phyloP scores from a whole-genome alignment of 140 eudicot genomes.

The Stevia rebaudiana region DNA sequence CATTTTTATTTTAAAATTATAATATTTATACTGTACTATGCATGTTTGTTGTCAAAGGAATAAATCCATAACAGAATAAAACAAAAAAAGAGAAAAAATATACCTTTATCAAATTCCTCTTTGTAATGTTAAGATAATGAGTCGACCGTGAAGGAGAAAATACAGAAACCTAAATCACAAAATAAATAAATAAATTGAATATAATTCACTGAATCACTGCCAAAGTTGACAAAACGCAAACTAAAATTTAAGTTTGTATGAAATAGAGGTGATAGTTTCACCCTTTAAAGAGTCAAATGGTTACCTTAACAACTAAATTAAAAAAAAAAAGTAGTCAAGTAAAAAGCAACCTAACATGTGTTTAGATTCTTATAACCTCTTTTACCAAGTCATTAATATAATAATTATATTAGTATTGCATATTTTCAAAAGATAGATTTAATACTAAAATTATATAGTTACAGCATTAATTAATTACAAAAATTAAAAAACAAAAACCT shows the following conservation, averaged over 20 bases:
- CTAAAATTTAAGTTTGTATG: background rate
- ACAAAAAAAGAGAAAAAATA: background rate
- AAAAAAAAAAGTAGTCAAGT: background rate
- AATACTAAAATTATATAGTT: background rate
- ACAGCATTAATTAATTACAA: background rate
- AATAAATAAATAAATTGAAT: constrained; percentile 13
- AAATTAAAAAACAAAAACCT: constrained; percentile 29
- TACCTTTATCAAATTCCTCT: constrained; percentile 66
- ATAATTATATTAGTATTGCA: too few species aligned
- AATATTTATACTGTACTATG: background rate
- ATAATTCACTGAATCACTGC: background rate
- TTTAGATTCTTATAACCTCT: background rate
- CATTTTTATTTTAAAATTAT: too few species aligned
- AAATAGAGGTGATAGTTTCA: background rate
- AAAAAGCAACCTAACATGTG: background rate
- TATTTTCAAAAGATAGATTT: too few species aligned
- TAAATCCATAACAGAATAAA: background rate
- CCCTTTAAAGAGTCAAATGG: background rate
- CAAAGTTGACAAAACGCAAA: background rate
- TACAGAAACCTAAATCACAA: constrained; percentile 50
- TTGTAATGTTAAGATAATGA: constrained; percentile 59
- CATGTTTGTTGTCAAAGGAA: background rate
- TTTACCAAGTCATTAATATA: background rate
- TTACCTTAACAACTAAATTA: background rate
- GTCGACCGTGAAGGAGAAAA: constrained; percentile 50